Evolutionary conservation across 2,329 filamentous ascomycete species (phyloP).

Genomic region (Chaetomiaceae sp.): DNA sequence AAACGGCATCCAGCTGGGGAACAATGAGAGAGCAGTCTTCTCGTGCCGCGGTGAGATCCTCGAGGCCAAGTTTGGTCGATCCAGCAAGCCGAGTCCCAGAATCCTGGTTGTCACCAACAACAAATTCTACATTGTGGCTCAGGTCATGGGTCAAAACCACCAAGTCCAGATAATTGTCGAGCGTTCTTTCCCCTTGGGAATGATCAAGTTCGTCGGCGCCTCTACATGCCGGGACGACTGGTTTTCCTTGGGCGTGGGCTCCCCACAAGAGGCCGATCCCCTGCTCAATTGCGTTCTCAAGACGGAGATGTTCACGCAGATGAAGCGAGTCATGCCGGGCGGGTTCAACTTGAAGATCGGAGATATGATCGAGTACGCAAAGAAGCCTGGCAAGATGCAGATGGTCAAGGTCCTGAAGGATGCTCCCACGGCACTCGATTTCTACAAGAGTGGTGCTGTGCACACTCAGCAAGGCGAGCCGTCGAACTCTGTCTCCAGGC

Average conservation of each 20-base stretch:
- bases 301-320: slow-evolving; percentile 93
- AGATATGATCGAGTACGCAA: slow-evolving; percentile 89
- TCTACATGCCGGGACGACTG: slow-evolving; percentile 89
- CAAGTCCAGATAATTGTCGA: slow-evolving; percentile 79
- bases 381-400: slow-evolving; percentile 92
- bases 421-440: slow-evolving; percentile 67
- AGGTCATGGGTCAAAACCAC: slow-evolving; percentile 74
- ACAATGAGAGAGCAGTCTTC: slow-evolving; percentile 74
- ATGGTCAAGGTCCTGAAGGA: slow-evolving; percentile 89
- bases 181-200: slow-evolving; percentile 72
- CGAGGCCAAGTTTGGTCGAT: slow-evolving; percentile 92
- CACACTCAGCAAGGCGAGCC: slow-evolving; percentile 83
- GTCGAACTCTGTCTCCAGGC: slow-evolving; percentile 73
- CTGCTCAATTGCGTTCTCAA: slow-evolving; percentile 91
- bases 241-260: slow-evolving; percentile 90
- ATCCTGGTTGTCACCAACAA: slow-evolving; percentile 78
- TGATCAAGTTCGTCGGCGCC: slow-evolving; percentile 80
- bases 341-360: slow-evolving; percentile 76
- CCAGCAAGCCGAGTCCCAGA: slow-evolving; percentile 85
- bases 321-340: slow-evolving; percentile 73
- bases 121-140: slow-evolving; percentile 85
- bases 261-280: slow-evolving; percentile 88
- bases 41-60: slow-evolving; percentile 87
- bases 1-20: slow-evolving; percentile 63
- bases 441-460: slow-evolving; percentile 89